Percentiles rank a stretch among this genome's conserved stretches.
These are phyloP conservation scores for Dactylis glomerata DNA, from an alignment of 176 grass and related monocot genomes.

Conservation along the genomic window DNA sequence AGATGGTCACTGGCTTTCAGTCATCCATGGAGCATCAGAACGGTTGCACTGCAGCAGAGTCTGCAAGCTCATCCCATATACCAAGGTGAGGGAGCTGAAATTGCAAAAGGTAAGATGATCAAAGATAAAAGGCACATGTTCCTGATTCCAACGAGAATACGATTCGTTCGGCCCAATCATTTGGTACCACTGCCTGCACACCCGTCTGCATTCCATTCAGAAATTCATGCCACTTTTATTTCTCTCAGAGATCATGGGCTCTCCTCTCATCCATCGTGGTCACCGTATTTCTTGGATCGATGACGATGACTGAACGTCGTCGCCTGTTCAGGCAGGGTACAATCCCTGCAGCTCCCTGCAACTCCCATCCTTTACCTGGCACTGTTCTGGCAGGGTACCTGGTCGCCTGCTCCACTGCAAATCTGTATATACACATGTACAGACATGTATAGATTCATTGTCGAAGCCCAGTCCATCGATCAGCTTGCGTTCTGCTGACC, in stretches of 20 bases:
- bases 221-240: conserved; percentile 10
- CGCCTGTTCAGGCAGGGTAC: not conserved
- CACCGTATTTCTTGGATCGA: conserved; percentile 13
- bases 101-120: conserved; percentile 9
- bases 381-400: conserved; percentile 24
- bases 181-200: not conserved
- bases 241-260: conserved; percentile 13
- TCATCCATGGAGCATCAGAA: not conserved
- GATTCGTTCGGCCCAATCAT: conserved; percentile 44
- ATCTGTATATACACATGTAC: not conserved
- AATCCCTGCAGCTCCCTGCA: conserved; percentile 11
- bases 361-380: conserved; percentile 28
- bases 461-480: not conserved
- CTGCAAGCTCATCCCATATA: not conserved
- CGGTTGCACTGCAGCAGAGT: conserved; percentile 4
- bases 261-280: conserved; percentile 13
- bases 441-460: conserved; percentile 6
- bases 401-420: conserved; percentile 15
- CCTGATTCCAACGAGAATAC: conserved; percentile 4
- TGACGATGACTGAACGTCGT: not conserved
- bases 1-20: not conserved
- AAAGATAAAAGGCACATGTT: conserved; percentile 34
- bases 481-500: not conserved
- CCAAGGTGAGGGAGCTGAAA: conserved; percentile 5
- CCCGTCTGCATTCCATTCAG: conserved; percentile 1